These are phyloP conservation scores for Pseudocercospora fijiensis DNA, from an alignment of 2,329 filamentous ascomycete genomes.

Conservation along the genomic window DNA sequence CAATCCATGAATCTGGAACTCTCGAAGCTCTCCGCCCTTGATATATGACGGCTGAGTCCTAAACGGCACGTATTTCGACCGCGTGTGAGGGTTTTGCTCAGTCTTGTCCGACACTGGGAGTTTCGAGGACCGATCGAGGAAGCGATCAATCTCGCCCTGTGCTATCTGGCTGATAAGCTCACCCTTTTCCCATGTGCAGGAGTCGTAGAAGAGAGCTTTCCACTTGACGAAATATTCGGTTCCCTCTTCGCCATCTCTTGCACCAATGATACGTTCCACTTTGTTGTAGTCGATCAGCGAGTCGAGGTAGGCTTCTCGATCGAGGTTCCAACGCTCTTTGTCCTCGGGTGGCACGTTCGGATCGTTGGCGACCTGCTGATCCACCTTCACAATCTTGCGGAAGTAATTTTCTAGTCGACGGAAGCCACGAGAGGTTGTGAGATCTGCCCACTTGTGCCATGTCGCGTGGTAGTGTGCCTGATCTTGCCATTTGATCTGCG, in stretches of 20 bases:
- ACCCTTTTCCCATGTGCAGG: conserved; percentile 88
- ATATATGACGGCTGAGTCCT: conserved; percentile 84
- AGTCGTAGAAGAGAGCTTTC: conserved; percentile 80
- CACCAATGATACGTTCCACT: conserved; percentile 87
- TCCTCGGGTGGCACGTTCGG: conserved; percentile 77
- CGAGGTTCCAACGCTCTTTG: conserved; percentile 90
- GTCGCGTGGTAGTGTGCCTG: conserved; percentile 94
- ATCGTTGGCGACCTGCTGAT: conserved; percentile 72
- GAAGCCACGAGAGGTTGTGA: conserved; percentile 69
- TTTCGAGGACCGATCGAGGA: conserved; percentile 76
- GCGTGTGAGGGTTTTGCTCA: conserved; percentile 73
- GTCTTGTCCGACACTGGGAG: conserved; percentile 76
- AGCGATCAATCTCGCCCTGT: conserved; percentile 88
- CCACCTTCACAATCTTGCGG: conserved; percentile 75
- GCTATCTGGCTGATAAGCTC: conserved; percentile 73
- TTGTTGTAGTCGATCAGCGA: conserved; percentile 85
- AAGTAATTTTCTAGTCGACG: conserved; percentile 95
- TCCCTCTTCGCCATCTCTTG: conserved; percentile 74
- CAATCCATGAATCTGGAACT: conserved; percentile 89
- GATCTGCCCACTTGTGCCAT: conserved; percentile 78
- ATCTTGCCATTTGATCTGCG: conserved; percentile 92
- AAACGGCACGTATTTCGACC: conserved; percentile 69
- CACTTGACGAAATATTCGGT: conserved; percentile 95
- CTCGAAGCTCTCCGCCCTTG: conserved; percentile 76
- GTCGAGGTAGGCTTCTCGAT: conserved; percentile 86